Evolutionary conservation across 257 asterid genomes (phyloP), one percentile per base, ranked within the genome.

Genomic region (Solanum sejunctum): DNA sequence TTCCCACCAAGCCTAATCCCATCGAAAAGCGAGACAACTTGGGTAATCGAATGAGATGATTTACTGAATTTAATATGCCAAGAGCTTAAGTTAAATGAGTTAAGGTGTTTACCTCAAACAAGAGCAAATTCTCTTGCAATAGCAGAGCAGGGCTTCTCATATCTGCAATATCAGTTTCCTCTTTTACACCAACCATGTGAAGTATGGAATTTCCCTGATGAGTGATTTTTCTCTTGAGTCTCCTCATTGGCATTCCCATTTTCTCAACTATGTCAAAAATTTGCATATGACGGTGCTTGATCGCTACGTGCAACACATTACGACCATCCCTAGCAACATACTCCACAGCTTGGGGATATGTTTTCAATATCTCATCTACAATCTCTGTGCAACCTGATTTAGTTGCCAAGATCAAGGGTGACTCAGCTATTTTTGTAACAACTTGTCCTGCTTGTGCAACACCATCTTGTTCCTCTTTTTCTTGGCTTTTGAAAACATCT

Each of bases 121-220:
- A 67, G 28, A 80, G 82, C 36, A 85, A 45, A 69, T 69, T 56
- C 20, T 85, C 87, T 80, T 85, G 87, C 81, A 85, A 56, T 21
- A 32, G 45, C 21, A 80, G 49, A 32, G 82, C 82, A 51, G 87
- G 87, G 58, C 80, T 85, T 56, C 87, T 77, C 79, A 80, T 56
- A 56, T 85, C 85, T 56, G 47, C 73, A 49, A 21, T 39, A 26
- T 49, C 85, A 12, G 9, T 21, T 9, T 61, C 84, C 18, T 51
- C 75, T 39, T 85, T 80, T 32, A 80, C 32, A 21, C 82, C 87
- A 85, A 85, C 87, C 82, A 64, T 52, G 43, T 85, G 87, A n/a
- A 85, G 26, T 63, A 85, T 55, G 16, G 87, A 80, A 61, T 80
- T 85, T 57, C 85, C 85, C 11, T 81, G 3, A 52, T 85, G 47